Evolutionary conservation across 768 basidiomycete genomes (phyloP).

Genomic region (Boletellus emodensis): DNA sequence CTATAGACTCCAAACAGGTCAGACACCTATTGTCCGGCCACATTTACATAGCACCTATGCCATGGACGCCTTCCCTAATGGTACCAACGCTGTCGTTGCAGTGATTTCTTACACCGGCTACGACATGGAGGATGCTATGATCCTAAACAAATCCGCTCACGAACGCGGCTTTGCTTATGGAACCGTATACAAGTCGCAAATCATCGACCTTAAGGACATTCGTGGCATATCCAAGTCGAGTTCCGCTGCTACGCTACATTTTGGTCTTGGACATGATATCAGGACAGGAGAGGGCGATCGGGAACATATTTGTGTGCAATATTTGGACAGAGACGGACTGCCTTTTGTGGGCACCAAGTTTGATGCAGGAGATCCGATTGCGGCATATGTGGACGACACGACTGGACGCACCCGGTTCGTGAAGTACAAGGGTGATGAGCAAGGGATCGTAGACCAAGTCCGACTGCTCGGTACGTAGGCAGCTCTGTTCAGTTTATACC

Average conservation of each 20-base stretch:
- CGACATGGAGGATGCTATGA: constrained; percentile 99
- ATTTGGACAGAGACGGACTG: constrained; percentile 79
- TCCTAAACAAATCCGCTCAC: constrained; percentile 96
- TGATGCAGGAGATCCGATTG: constrained; percentile 72
- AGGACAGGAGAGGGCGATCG: constrained; percentile 44
- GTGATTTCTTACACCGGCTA: constrained; percentile 99
- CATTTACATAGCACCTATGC: constrained; percentile 89
- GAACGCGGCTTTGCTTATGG: constrained; percentile 98
- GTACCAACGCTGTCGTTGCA: constrained; percentile 97
- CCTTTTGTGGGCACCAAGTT: constrained; percentile 73
- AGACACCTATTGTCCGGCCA: constrained; percentile 93
- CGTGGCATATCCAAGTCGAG: constrained; percentile 58
- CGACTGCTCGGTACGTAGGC: constrained; percentile 70
- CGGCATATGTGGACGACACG: constrained; percentile 84
- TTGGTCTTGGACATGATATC: constrained; percentile 82
- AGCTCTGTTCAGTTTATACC: not conserved
- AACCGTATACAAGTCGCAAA: constrained; percentile 92
- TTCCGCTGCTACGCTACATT: constrained; percentile 73
- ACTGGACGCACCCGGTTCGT: constrained; percentile 78
- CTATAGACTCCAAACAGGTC: constrained; percentile 92
- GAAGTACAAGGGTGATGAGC: constrained; percentile 97
- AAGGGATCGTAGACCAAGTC: constrained; percentile 85
- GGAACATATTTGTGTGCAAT: constrained; percentile 42
- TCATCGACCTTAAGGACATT: constrained; percentile 82
- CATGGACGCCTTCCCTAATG: constrained; percentile 98